Evolutionary conservation across 176 grass and related monocot genomes (phyloP).

Genomic region (Carex parvula): DNA sequence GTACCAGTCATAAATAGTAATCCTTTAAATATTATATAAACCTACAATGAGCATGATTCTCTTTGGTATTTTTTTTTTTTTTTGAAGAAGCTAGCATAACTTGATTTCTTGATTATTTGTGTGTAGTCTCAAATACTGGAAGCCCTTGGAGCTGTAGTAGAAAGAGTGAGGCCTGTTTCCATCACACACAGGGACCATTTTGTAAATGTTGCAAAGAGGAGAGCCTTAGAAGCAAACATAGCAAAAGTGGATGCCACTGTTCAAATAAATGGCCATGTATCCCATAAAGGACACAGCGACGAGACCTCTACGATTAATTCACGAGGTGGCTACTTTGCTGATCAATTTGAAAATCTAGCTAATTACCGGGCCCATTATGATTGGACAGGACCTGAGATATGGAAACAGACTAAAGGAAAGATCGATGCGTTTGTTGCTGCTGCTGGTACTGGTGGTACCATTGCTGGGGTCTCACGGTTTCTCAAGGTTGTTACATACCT

Average conservation of each 20-base stretch:
- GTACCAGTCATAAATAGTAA: not conserved
- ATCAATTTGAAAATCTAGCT: conserved; percentile 95
- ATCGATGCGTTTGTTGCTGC: conserved; percentile 82
- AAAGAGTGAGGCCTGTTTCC: conserved; percentile 87
- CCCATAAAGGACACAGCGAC: not conserved
- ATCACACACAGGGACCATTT: conserved; percentile 87
- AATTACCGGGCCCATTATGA: conserved; percentile 88
- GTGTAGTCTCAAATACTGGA: conserved; percentile 90
- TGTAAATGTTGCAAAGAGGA: conserved; percentile 93
- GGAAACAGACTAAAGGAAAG: conserved; percentile 65
- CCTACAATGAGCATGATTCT: not conserved
- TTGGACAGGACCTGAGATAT: conserved; percentile 96
- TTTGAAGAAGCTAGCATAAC: not conserved
- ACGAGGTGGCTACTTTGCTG: conserved; percentile 84
- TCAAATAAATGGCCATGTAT: conserved; percentile 25
- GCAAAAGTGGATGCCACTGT: conserved; percentile 23
- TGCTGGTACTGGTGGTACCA: conserved; percentile 84
- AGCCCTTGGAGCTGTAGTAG: conserved; percentile 81
- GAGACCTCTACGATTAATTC: conserved; percentile 30
- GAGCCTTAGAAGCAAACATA: conserved; percentile 60
- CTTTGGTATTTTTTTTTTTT: not conserved
- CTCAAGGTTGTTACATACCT: conserved; percentile 61
- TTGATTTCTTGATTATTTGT: not conserved
- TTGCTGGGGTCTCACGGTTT: conserved; percentile 84
- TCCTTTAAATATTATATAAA: not conserved